These are phyloP conservation scores for Boletus patriciae DNA, from an alignment of 768 basidiomycete genomes.

Conservation along the genomic window DNA sequence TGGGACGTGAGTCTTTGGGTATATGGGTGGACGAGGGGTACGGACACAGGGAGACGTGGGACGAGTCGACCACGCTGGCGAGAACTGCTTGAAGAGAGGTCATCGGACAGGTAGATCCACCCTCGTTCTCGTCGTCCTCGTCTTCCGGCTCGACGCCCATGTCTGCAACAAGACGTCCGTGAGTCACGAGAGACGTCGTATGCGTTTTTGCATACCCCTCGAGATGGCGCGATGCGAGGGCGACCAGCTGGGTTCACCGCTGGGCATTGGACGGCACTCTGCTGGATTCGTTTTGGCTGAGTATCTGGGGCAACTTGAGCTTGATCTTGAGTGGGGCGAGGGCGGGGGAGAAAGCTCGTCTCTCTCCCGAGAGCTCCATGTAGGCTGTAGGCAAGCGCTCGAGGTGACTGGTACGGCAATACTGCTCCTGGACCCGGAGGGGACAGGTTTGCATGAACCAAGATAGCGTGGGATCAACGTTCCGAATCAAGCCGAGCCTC, in stretches of 20 bases:
- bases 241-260: constrained; percentile 24
- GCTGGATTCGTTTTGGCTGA: constrained; percentile 34
- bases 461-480: no score
- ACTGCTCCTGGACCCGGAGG: no score
- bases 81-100: constrained; percentile 69
- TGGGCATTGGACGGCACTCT: constrained; percentile 26
- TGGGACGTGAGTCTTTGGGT: neutral
- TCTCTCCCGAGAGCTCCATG: no score
- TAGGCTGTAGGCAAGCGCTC: no score
- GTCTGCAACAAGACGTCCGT: constrained; percentile 21
- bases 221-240: constrained; percentile 26
- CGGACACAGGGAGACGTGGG: constrained; percentile 64
- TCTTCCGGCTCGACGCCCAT: constrained; percentile 44
- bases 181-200: neutral
- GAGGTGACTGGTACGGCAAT: no score
- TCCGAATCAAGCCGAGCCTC: no score
- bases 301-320: constrained; percentile 50
- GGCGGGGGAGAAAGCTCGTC: constrained; percentile 37
- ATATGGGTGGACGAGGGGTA: neutral
- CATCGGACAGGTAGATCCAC: constrained; percentile 39
- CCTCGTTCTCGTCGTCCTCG: constrained; percentile 30
- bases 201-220: constrained; percentile 14
- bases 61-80: constrained; percentile 64
- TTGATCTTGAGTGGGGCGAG: constrained; percentile 52
- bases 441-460: no score